Percentiles rank a stretch among this genome's conserved stretches.
These are phyloP conservation scores for Chaetomiaceae sp. DNA, from an alignment of 2,329 filamentous ascomycete species.

Conservation along the genomic window DNA sequence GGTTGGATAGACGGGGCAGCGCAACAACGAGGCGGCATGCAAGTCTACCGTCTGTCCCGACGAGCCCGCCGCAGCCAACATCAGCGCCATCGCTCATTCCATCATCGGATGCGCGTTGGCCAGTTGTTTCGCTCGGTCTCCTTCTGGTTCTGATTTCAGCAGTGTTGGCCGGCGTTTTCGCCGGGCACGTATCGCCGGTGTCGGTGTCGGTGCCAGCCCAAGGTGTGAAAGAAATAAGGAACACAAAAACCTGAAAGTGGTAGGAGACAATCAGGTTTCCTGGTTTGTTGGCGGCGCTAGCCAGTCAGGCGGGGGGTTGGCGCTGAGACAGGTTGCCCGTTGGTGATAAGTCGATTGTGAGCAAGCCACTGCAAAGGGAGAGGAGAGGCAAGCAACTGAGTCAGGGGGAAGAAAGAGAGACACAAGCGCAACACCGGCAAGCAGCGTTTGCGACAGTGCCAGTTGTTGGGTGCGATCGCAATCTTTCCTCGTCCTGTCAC, in stretches of 20 bases:
- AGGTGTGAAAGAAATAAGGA: not conserved
- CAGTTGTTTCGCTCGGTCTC: not conserved
- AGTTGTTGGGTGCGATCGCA: not conserved
- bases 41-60: too few species aligned
- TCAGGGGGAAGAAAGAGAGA: not conserved
- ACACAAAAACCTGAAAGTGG: too few species aligned
- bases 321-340: conserved; percentile 1
- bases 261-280: conserved; percentile 2
- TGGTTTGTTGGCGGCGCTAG: not conserved
- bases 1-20: conserved; percentile 5
- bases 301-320: conserved; percentile 1
- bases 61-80: conserved; percentile 1
- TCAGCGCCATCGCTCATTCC: not conserved
- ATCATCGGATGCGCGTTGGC: conserved; percentile 6
- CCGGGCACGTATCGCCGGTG: not conserved
- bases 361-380: conserved; percentile 1
- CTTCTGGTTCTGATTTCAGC: not conserved
- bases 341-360: conserved; percentile 15
- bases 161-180: not conserved
- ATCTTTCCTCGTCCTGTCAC: not conserved
- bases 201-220: not conserved
- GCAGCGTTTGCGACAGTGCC: not conserved
- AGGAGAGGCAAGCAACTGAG: conserved; percentile 11
- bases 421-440: too few species aligned
- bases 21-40: not conserved